Conservation (phyloP, 225 moss, liverwort and hornwort species). For the Physcomitrellopsis africana region DNA sequence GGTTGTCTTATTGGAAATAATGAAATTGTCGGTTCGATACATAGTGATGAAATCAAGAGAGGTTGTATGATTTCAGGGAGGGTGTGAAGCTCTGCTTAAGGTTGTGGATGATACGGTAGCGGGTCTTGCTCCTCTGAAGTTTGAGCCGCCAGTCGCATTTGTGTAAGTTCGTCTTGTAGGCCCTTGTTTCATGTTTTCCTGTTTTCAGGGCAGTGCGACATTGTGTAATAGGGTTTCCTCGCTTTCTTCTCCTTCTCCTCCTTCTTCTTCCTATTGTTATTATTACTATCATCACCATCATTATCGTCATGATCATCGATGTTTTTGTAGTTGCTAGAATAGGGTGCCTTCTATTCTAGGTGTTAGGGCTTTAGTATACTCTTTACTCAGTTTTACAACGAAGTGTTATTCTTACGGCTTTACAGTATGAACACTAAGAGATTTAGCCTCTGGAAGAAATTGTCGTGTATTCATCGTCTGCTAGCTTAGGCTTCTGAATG, state of each 20-base stretch:
- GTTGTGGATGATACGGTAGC: conserved; percentile 53
- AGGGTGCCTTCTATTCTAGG: background rate
- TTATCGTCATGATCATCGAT: too few relatives aligned
- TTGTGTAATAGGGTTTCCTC: too few relatives aligned
- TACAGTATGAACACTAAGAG: background rate
- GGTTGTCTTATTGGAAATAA: conserved; percentile 12
- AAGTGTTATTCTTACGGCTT: conserved; percentile 13
- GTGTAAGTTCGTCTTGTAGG: conserved; percentile 40
- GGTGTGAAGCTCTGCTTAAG: conserved; percentile 50
- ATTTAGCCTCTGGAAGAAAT: background rate
- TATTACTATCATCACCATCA: too few relatives aligned
- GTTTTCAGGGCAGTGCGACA: background rate
- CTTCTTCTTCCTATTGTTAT: too few relatives aligned
- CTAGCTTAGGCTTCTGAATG: background rate
- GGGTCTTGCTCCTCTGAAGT: conserved; percentile 51
- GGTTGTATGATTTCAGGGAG: conserved; percentile 39
- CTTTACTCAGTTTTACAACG: background rate
- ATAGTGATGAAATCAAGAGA: background rate
- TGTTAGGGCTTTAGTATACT: conserved; percentile 23
- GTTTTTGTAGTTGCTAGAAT: background rate
- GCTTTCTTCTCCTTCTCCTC: too few relatives aligned
- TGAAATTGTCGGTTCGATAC: background rate
- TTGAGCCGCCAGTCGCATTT: conserved; percentile 56
- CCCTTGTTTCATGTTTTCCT: background rate
- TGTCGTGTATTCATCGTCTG: background rate